Percentiles rank a stretch among this genome's conserved stretches.
Evolutionary conservation across 1,139 yeast genomes (phyloP).

Genomic region (Scheffersomyces illinoinensis): DNA sequence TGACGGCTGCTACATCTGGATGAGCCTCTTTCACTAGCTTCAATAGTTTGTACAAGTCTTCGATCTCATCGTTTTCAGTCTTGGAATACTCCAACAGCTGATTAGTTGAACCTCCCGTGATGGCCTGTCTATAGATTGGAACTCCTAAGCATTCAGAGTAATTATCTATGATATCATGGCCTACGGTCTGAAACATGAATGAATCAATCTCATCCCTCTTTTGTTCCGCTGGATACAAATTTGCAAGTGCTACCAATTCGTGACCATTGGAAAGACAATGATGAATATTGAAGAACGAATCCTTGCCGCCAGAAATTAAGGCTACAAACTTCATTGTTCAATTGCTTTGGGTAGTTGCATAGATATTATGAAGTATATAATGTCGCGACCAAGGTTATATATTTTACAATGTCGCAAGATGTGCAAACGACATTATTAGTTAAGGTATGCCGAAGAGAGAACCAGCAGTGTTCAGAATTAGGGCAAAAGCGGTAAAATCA

Average conservation of each 20-base stretch:
- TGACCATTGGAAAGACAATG: slow-evolving; percentile 86
- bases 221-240: slow-evolving; percentile 63
- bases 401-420: background rate
- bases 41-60: slow-evolving; percentile 65
- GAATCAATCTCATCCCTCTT: slow-evolving; percentile 75
- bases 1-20: slow-evolving; percentile 81
- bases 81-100: slow-evolving; percentile 66
- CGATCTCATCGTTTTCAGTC: slow-evolving; percentile 80
- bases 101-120: slow-evolving; percentile 63
- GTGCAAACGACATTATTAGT: background rate
- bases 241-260: slow-evolving; percentile 80
- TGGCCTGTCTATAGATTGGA: slow-evolving; percentile 75
- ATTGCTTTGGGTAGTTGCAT: background rate
- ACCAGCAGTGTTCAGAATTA: no score
- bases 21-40: slow-evolving; percentile 46
- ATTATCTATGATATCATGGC: slow-evolving; percentile 71
- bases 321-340: slow-evolving; percentile 82
- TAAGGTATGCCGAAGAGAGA: background rate
- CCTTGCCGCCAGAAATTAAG: slow-evolving; percentile 92
- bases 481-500: no score
- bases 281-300: slow-evolving; percentile 84
- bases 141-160: slow-evolving; percentile 73
- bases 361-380: background rate
- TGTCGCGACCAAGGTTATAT: background rate
- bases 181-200: slow-evolving; percentile 98